Evolutionary conservation across 2,329 filamentous ascomycete species (phyloP), one percentile per base, ranked within the genome.

Genomic region (Diaporthe sp.): DNA sequence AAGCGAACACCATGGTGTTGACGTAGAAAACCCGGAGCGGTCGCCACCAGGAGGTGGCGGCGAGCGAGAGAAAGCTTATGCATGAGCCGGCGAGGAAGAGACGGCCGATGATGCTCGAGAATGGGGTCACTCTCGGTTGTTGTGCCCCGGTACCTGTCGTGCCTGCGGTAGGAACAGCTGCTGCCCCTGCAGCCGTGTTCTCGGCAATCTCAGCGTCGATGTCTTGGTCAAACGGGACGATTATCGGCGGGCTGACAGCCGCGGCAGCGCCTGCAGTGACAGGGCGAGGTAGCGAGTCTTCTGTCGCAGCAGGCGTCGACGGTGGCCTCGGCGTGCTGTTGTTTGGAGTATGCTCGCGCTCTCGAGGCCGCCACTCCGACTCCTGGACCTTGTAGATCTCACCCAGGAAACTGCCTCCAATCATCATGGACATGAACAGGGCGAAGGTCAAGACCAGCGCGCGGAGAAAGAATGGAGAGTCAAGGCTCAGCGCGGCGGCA

Each of bases 1-100:
- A 98, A 72, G 90, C 78, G 80, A 96, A 91, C 2, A 91, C 89
- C 31, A 98, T 85, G 3, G 88, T 78, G 81, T 96, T 91, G 80
- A 91, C 86, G 82, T 92, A 93, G 70, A 86, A 81, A 34, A 88
- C 85, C 49, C 92, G 90, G 57, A 90, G 81, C 10, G 84, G 82
- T 1, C 89, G 86, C 71, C 91, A 89, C 91, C 92, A 93, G 2
- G 90, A 90, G 25, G 87, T 86, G 9, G 92, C 91, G 17, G 90
- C 90, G 47, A 92, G 85, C 61, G 88, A 88, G 34, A 93, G 81
- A 79, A 93, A 90, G 72, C 91, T 86, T 72, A 92, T 82, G 67
- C 88, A 84, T 10, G 90, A 85, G 31, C 90, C 88, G 47, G 88
- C 79, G 78, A 93, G 84, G 72, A 92, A 84, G 80, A 92, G 89